Percentiles rank a stretch among this genome's conserved stretches.
Evolutionary conservation across 2,329 filamentous ascomycete genomes (phyloP).

Genomic region (Exophiala xenobiotica): DNA sequence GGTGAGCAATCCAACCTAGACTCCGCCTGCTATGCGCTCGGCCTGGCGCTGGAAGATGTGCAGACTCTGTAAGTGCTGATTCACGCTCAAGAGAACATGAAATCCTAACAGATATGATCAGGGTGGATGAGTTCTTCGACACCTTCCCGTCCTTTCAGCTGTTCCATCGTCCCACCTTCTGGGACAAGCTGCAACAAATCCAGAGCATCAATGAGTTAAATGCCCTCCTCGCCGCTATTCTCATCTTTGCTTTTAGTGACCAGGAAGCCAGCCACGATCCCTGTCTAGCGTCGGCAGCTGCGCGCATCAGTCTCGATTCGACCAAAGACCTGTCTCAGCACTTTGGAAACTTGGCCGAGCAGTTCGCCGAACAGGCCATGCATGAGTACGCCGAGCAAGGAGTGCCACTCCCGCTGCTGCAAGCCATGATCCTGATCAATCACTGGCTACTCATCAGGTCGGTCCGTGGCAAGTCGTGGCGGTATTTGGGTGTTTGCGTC

Average conservation of each 20-base stretch:
- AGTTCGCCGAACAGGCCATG: conserved; percentile 32
- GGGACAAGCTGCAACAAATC: conserved; percentile 29
- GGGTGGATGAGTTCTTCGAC: conserved; percentile 28
- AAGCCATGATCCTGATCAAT: conserved; percentile 37
- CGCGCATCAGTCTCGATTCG: neutral
- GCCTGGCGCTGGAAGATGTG: neutral
- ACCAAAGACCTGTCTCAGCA: neutral
- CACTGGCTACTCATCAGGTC: conserved; percentile 38
- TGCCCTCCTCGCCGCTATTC: conserved; percentile 36
- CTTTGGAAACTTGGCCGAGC: conserved; percentile 26
- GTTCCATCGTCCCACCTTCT: conserved; percentile 36
- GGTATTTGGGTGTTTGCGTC: conserved; percentile 33
- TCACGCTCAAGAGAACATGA: neutral
- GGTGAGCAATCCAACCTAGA: neutral
- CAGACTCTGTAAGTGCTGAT: neutral
- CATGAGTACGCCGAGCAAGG: conserved; percentile 35
- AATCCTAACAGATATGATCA: neutral
- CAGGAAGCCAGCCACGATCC: neutral
- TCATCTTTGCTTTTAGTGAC: conserved; percentile 27
- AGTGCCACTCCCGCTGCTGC: conserved; percentile 38
- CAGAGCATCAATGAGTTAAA: conserved; percentile 23
- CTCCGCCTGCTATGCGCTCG: neutral
- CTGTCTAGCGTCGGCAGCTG: neutral
- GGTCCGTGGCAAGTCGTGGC: conserved; percentile 40
- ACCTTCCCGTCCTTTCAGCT: conserved; percentile 37